Evolutionary conservation across 2,329 filamentous ascomycete genomes (phyloP).

Genomic region (Fusarium keratoplasticum): DNA sequence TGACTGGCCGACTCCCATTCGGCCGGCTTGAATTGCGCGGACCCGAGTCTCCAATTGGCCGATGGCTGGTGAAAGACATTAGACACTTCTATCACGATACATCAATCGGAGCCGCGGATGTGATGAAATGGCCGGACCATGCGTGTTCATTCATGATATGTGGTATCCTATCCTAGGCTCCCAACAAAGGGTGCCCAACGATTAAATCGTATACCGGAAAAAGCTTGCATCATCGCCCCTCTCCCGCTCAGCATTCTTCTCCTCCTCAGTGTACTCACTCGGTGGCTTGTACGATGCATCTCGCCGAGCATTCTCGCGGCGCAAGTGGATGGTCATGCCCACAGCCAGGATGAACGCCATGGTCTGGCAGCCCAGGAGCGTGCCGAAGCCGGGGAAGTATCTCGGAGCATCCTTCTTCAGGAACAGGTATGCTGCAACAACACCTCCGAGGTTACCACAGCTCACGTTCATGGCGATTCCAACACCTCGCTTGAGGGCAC

Average conservation of each 20-base stretch:
- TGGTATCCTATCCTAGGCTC: background rate
- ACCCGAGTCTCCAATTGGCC: background rate
- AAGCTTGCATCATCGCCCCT: constrained; percentile 12
- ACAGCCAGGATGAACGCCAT: constrained; percentile 9
- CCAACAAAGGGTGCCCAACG: background rate
- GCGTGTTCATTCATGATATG: background rate
- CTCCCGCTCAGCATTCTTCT: constrained; percentile 2
- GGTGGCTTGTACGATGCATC: constrained; percentile 4
- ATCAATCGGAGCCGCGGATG: background rate
- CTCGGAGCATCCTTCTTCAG: constrained; percentile 5
- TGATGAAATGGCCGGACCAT: background rate
- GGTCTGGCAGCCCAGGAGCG: background rate
- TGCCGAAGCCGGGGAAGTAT: constrained; percentile 10
- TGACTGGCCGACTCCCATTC: too few species aligned
- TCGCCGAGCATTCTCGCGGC: constrained; percentile 15
- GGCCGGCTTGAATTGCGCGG: too few species aligned
- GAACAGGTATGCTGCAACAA: constrained; percentile 10
- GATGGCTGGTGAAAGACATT: background rate
- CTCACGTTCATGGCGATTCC: constrained; percentile 23
- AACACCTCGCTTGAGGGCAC: constrained; percentile 14
- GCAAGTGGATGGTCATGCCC: constrained; percentile 9
- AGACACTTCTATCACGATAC: background rate
- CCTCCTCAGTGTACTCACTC: background rate
- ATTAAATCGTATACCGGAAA: constrained; percentile 16
- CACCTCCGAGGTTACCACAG: constrained; percentile 12